These are phyloP conservation scores for Cryptosporidium meleagridis DNA, from an alignment of 169 alveolate species.

Conservation along the genomic window DNA sequence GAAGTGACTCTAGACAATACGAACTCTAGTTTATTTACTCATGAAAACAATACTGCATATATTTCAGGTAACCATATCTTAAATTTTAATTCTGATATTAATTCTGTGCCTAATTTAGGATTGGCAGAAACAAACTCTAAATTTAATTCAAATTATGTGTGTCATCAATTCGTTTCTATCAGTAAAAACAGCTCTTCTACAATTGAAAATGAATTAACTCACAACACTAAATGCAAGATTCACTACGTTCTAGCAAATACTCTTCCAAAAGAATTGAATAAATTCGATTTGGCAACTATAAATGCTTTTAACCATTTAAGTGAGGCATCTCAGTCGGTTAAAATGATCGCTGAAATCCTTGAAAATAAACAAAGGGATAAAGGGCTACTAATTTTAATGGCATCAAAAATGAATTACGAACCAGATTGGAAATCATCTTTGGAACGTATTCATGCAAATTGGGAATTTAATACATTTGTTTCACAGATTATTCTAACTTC, in stretches of 20 bases:
- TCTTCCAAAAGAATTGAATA: not conserved
- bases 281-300: not conserved
- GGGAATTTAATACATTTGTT: constrained; percentile 39
- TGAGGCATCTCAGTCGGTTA: constrained; percentile 38
- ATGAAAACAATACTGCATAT: not conserved
- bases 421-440: constrained; percentile 22
- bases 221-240: not conserved
- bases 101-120: no score
- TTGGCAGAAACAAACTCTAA: not conserved
- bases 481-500: constrained; percentile 35
- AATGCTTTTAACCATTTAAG: constrained; percentile 22
- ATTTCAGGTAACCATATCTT: not conserved
- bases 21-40: not conserved
- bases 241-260: not conserved
- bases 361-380: constrained; percentile 5
- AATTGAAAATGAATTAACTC: not conserved
- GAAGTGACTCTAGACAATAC: not conserved
- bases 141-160: not conserved
- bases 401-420: constrained; percentile 25
- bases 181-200: not conserved
- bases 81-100: not conserved
- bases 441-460: not conserved
- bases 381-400: constrained; percentile 14
- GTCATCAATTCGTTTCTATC: constrained; percentile 4
- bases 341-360: constrained; percentile 2